Base-by-base conservation (phyloP, 176 grass and related monocot genomes). In the Triticum aestivum region DNA sequence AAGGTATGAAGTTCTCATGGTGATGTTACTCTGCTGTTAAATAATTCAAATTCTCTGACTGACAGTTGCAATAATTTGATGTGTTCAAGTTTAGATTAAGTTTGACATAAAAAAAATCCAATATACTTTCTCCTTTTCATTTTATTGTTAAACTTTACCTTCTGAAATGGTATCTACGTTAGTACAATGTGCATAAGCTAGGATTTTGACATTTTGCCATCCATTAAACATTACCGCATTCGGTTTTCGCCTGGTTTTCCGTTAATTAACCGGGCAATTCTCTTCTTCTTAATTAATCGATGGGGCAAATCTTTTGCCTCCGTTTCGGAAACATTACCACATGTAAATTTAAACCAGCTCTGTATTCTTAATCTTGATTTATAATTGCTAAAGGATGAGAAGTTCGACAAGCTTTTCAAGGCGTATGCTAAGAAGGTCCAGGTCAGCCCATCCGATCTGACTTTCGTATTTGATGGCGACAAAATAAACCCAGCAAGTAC, bases 381-480 rank as follows among this genome's bases (percentile, higher is more conserved):
- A n/a, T 73, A n/a, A 6, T 65, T 82, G 52, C 75, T 88, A 18
- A 85, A 99, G 93, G 92, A 96, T 61, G 97, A 96, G 23, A 98
- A 92, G 59, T 94, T 98, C 0, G 91, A 92, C 78, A 96, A 79
- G 90, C 82, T 98, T 65, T 91, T 98, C 42, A 94, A 88, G 85
- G 81, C 81, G 11, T 98, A 94, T 6, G 97, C 92, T 11, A 93
- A 94, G 76, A 98, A 90, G 89, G 67, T 62, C 11, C 82, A 94
- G 5, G 73, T 92, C 29, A 91, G 89, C 41, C 72, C 85, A 7
- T 88, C 88, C 1, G 83, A 87, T 42, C 61, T 96, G 23, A 77
- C 64, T 11, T 98, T 98, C 14, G 69, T 77, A 86, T 98, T 98
- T 66, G 97, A 98, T 62, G 97, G 97, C 9, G 94, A 91, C 11